These are phyloP conservation scores for Cornus florida DNA, from an alignment of 148 eudicot genomes.

Conservation along the genomic window DNA sequence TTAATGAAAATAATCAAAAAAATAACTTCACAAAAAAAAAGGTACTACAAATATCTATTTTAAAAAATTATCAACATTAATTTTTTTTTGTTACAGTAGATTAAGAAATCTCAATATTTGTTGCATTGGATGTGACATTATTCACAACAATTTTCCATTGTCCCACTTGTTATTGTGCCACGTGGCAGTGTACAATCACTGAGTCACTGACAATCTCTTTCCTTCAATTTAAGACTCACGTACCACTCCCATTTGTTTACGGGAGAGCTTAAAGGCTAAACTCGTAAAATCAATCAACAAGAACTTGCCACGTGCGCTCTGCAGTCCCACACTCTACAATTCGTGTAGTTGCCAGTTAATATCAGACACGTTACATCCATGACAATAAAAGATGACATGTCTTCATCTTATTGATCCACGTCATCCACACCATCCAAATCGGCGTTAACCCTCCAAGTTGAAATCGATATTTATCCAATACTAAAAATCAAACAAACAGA, in stretches of 20 bases:
- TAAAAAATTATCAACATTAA: too few relatives aligned
- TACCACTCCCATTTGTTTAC: constrained; percentile 5
- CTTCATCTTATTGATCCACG: constrained; percentile 23
- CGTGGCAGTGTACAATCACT: too few relatives aligned
- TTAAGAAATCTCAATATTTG: too few relatives aligned
- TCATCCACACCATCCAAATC: constrained; percentile 13
- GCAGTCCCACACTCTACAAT: neutral
- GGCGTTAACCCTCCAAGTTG: neutral
- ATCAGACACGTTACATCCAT: constrained; percentile 34
- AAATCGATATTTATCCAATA: neutral
- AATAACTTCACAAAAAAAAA: too few relatives aligned
- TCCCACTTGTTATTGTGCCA: too few relatives aligned
- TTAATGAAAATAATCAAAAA: too few relatives aligned
- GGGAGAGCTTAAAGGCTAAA: neutral
- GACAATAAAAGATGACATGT: constrained; percentile 39
- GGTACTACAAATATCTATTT: too few relatives aligned
- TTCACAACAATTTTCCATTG: too few relatives aligned
- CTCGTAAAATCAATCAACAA: neutral
- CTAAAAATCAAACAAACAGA: constrained; percentile 8
- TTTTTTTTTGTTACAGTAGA: too few relatives aligned
- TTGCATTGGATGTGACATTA: too few relatives aligned
- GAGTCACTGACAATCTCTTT: too few relatives aligned
- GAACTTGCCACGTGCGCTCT: neutral
- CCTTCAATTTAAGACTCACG: too few relatives aligned
- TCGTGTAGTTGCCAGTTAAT: constrained; percentile 35